These are phyloP conservation scores for Penicillium psychrofluorescens DNA, from an alignment of 495 filamentous ascomycete genomes.

Conservation along the genomic window DNA sequence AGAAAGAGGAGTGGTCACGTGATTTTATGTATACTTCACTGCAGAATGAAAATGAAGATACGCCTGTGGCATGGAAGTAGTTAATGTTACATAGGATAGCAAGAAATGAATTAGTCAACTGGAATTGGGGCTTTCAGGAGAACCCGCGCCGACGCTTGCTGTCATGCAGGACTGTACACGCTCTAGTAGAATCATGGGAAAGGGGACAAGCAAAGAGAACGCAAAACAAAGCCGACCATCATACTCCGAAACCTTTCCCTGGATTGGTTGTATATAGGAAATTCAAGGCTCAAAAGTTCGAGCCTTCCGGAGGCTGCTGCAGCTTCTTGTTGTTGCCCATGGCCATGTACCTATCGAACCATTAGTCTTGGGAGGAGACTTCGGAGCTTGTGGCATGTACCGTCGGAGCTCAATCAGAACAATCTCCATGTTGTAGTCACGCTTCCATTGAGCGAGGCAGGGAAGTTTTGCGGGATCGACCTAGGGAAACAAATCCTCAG, in stretches of 20 bases:
- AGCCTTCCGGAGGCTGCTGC: slow-evolving; percentile 84
- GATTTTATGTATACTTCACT: neutral
- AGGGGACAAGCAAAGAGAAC: slow-evolving; percentile 17
- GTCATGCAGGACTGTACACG: slow-evolving; percentile 38
- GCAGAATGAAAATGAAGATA: no score
- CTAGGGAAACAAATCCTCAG: slow-evolving; percentile 26
- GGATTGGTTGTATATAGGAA: slow-evolving; percentile 8
- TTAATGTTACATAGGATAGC: neutral
- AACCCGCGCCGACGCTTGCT: slow-evolving; percentile 28
- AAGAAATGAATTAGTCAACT: neutral
- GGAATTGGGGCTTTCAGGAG: slow-evolving; percentile 16
- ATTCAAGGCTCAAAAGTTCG: slow-evolving; percentile 49
- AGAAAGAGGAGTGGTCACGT: neutral
- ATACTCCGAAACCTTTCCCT: slow-evolving; percentile 23
- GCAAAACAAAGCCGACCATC: slow-evolving; percentile 20
- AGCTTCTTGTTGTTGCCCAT: slow-evolving; percentile 88
- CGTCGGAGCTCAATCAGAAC: slow-evolving; percentile 84
- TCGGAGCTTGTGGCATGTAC: slow-evolving; percentile 28
- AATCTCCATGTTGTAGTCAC: slow-evolving; percentile 87
- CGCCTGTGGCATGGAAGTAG: neutral
- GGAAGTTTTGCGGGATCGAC: slow-evolving; percentile 79
- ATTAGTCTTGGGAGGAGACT: neutral
- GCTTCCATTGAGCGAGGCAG: slow-evolving; percentile 81
- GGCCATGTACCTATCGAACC: slow-evolving; percentile 75
- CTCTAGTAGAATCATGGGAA: slow-evolving; percentile 23